Base-by-base conservation (phyloP, 805 yeast species). In the Candida manassasensis region DNA sequence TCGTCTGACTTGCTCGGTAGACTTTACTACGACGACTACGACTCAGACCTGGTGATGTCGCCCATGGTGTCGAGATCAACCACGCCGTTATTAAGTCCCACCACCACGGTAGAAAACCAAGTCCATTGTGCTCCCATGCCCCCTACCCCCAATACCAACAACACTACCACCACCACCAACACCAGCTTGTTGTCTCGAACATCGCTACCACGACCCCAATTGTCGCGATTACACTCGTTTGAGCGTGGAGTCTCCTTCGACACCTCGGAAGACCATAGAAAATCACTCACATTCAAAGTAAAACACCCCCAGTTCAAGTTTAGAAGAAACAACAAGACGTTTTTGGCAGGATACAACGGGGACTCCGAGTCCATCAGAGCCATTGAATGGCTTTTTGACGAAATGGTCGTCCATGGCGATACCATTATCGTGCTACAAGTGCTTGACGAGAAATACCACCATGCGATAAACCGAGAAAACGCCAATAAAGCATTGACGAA, bases 331-430 rank as follows among this genome's bases (percentile, higher is more conserved):
- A 67, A 67, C 49, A 67, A 67, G 43, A 63, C 70, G 11, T 61
- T 52, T 33, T 53, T 67, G 29, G 49, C 62, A 3, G 73, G 71
- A 3, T 67, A 51, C 48, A 62, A 61, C 44, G 47, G 54, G 29
- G 70, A 63, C 39, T 29, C 42, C 10, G 70, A 62, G 41, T 61
- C 69, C 8, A 40, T 59, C 25, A 54, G 51, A 36, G 71, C 73
- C 4, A 59, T 66, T 15, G 65, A 62, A 36, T 67, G 73, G 73
- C 49, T 66, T 19, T 61, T 67, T 44, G 69, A 64, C 39, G 70
- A 67, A 43, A 55, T 67, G 62, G 54, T 63, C 9, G 51, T 65
- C 18, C 50, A 62, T 49, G 73, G 73, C 10, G 73, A 67, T 43
- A 64, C 73, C 11, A 49, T 67, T 10, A 52, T 67, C 9, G 56